Evolutionary conservation across 2,329 filamentous ascomycete species (phyloP).

Genomic region (Akanthomyces lecanii): DNA sequence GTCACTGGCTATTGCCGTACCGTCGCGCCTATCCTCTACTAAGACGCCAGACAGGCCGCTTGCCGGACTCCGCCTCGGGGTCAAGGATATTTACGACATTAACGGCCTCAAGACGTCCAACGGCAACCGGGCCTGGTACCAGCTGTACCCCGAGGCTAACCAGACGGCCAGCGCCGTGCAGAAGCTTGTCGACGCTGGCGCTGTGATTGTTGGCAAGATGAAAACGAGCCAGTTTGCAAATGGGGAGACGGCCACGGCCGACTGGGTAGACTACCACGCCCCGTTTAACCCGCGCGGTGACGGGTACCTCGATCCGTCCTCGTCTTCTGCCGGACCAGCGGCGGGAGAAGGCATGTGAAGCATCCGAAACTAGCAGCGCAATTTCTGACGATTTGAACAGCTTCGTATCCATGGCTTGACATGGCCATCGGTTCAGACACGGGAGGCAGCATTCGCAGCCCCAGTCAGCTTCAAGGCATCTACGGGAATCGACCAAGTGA

Average conservation of each 20-base stretch:
- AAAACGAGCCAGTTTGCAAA: conserved; percentile 44
- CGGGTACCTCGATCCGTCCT: conserved; percentile 43
- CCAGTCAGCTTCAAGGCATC: conserved; percentile 39
- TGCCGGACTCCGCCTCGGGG: conserved; percentile 50
- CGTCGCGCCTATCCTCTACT: conserved; percentile 53
- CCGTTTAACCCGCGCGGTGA: conserved; percentile 45
- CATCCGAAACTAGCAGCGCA: too few relatives aligned
- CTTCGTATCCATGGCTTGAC: conserved; percentile 43
- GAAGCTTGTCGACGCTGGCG: conserved; percentile 54
- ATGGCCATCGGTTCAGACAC: conserved; percentile 42
- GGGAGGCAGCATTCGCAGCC: conserved; percentile 42
- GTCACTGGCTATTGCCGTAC: conserved; percentile 37
- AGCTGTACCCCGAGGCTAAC: conserved; percentile 45
- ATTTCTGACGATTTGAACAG: conserved; percentile 14
- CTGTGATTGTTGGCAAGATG: conserved; percentile 44
- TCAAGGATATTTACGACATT: conserved; percentile 59
- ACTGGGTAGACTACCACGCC: conserved; percentile 36
- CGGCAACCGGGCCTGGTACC: conserved; percentile 54
- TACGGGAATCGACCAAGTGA: conserved; percentile 42
- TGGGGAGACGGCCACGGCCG: conserved; percentile 40
- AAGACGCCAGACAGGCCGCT: conserved; percentile 46
- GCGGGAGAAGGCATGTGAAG: conserved; percentile 11
- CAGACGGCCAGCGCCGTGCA: conserved; percentile 49
- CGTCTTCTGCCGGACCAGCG: conserved; percentile 30
- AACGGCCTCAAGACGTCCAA: conserved; percentile 48